Base-by-base conservation (phyloP, 2,329 filamentous ascomycete genomes). In the Aureobasidium sp. region DNA sequence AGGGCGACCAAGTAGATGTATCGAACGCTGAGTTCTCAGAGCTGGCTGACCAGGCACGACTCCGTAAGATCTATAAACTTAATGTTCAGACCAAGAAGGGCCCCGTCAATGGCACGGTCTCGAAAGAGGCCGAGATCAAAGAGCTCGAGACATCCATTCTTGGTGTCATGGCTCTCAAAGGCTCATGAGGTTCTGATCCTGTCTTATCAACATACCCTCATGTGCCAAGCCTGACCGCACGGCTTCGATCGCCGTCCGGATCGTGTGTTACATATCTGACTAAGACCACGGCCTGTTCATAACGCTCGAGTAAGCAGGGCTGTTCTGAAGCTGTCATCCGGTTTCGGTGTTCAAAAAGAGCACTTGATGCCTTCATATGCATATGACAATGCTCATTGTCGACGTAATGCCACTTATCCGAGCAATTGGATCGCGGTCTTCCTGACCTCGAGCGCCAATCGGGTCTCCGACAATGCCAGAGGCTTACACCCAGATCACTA, bases 1-100 rank as follows among this genome's bases (percentile, higher is more conserved):
- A 89, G 66, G 91, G 90, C 12, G 79, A 77, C 0, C 73, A 80
- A 0, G 71, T 82, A 0, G 70, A 80, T 0, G 84, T 91, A 62
- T 81, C 83, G 0, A 87, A 96, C 68, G 82, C 81, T 5, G 79
- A 78, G n/a, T 74, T 96, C 22, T 72, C 75, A 0, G 70, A 74
- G 0, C 76, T 84, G 29, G 83, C 86, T 1, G 90, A 96, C 71
- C 73, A 88, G 68, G 72, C 78, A 25, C 87, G 86, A 70, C 83
- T 97, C 36, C 85, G 84, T 70, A 97, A 96, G 76, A 86, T 90
- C 65, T 97, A 97, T 76, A 96, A 96, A 73, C 76, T 97, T 34
- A 88, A 88, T 65, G 79, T 81, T 8, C 55, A 49, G 71, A 58
- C 66, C 17, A 67, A 67, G 56, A 70, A 84, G n/a, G 75, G 77